A percentile compares a stretch with the other conserved stretches of the same genome.
Evolutionary conservation across 352 stramenopile genomes (phyloP).

Genomic region (Elongisporangium senticosum): DNA sequence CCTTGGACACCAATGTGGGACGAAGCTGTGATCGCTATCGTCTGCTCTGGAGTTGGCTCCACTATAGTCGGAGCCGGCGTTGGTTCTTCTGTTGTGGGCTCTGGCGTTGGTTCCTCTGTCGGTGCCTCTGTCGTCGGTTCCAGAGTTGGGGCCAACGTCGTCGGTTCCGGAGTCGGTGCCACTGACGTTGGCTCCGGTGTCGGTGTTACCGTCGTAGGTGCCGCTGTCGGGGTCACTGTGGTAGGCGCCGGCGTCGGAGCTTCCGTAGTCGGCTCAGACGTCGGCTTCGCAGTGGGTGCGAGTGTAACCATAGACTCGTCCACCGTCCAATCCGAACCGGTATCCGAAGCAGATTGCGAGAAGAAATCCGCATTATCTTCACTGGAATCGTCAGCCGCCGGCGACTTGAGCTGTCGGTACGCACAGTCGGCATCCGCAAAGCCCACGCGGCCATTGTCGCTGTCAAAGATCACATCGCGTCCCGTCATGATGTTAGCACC

Average conservation of each 20-base stretch:
- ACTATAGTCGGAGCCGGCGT: conserved; percentile 1
- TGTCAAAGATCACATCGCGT: conserved; percentile 80
- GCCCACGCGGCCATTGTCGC: conserved; percentile 58
- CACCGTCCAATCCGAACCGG: background rate
- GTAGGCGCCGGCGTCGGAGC: conserved; percentile 6
- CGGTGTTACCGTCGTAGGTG: conserved; percentile 5
- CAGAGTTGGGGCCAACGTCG: background rate
- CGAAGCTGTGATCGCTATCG: background rate
- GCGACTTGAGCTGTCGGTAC: conserved; percentile 4
- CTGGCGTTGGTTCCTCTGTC: conserved; percentile 3
- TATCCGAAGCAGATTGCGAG: background rate
- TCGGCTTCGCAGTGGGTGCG: background rate
- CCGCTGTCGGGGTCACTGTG: conserved; percentile 8
- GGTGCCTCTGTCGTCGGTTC: background rate
- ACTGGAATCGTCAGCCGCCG: background rate
- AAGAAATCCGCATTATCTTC: background rate
- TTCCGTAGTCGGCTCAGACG: conserved; percentile 3
- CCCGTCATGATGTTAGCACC: conserved; percentile 82
- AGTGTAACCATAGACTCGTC: background rate
- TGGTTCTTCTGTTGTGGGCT: conserved; percentile 1
- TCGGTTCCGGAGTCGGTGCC: conserved; percentile 7
- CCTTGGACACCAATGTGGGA: conserved; percentile 2
- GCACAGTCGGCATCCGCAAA: conserved; percentile 71
- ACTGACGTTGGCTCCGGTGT: conserved; percentile 4
- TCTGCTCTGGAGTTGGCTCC: conserved; percentile 4